A percentile compares a stretch with the other conserved stretches of the same genome.
phyloP scores from a whole-genome alignment of 1,139 yeast genomes.

The Hyphopichia buzzinii region DNA sequence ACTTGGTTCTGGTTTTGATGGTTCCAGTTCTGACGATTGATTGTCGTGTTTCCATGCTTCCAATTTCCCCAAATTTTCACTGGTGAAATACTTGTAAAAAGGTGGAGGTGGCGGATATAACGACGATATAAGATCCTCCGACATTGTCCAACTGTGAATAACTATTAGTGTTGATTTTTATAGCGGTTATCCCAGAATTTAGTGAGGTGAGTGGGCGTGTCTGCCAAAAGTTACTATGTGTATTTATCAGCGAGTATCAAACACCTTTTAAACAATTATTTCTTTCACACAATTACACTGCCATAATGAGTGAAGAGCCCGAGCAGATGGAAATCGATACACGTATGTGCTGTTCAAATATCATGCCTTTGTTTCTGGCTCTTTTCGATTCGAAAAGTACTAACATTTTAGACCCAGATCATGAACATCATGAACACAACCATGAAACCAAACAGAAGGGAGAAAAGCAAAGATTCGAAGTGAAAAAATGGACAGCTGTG shows the following conservation, averaged over 20 bases:
- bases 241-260: too few species aligned
- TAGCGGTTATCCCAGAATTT: too few species aligned
- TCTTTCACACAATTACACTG: not conserved
- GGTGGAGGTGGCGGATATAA: constrained; percentile 89
- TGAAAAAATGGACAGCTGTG: constrained; percentile 89
- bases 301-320: constrained; percentile 18
- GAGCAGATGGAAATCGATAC: constrained; percentile 35
- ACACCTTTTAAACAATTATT: too few species aligned
- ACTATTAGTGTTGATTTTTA: too few species aligned
- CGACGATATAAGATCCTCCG: constrained; percentile 53
- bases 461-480: constrained; percentile 43
- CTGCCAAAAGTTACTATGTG: too few species aligned
- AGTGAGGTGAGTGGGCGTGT: too few species aligned
- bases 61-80: constrained; percentile 49
- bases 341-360: too few species aligned
- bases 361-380: too few species aligned
- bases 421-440: constrained; percentile 1
- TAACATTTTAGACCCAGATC: constrained; percentile 4
- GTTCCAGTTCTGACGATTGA: constrained; percentile 6
- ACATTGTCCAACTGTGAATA: too few species aligned
- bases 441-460: constrained; percentile 7
- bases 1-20: constrained; percentile 13
- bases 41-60: constrained; percentile 16
- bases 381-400: too few species aligned
- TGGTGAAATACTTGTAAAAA: constrained; percentile 64